phyloP scores from a whole-genome alignment of 805 yeast species.

The Kluyveromyces lactis region DNA sequence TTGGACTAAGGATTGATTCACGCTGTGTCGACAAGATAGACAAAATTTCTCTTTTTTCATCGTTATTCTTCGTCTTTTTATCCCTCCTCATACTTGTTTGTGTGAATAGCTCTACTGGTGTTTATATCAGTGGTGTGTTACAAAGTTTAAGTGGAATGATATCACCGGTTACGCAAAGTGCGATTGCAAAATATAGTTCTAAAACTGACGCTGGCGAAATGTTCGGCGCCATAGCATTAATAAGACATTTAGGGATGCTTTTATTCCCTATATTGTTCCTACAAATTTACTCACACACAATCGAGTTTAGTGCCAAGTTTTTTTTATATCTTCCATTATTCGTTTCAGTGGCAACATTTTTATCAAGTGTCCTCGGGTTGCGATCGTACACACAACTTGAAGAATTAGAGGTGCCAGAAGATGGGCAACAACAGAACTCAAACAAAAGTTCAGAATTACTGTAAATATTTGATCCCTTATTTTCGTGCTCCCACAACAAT shows the following conservation, averaged over 20 bases:
- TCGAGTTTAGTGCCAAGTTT: conserved; percentile 30
- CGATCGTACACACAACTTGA: not conserved
- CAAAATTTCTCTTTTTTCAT: conserved; percentile 29
- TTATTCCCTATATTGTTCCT: conserved; percentile 44
- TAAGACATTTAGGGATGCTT: conserved; percentile 44
- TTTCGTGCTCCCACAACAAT: too few relatives aligned
- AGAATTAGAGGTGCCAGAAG: not conserved
- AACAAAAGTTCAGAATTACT: too few relatives aligned
- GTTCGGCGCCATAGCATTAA: conserved; percentile 59
- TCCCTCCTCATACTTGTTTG: conserved; percentile 32
- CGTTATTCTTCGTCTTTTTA: conserved; percentile 30
- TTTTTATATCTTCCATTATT: conserved; percentile 28
- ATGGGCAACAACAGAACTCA: not conserved
- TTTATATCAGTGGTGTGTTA: conserved; percentile 29
- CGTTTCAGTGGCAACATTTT: conserved; percentile 11
- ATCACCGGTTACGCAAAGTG: conserved; percentile 50
- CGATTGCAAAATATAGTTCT: conserved; percentile 53
- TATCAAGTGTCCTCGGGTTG: conserved; percentile 10
- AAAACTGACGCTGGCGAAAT: conserved; percentile 58
- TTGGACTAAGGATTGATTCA: conserved; percentile 6
- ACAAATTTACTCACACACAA: conserved; percentile 40
- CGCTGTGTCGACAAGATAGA: conserved; percentile 48
- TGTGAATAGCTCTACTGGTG: conserved; percentile 1
- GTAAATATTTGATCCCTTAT: too few relatives aligned
- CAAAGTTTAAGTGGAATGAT: conserved; percentile 42